A percentile compares a stretch with the other conserved stretches of the same genome.
phyloP scores from a whole-genome alignment of 2,329 filamentous ascomycete genomes.

The Aspergillus sp. region DNA sequence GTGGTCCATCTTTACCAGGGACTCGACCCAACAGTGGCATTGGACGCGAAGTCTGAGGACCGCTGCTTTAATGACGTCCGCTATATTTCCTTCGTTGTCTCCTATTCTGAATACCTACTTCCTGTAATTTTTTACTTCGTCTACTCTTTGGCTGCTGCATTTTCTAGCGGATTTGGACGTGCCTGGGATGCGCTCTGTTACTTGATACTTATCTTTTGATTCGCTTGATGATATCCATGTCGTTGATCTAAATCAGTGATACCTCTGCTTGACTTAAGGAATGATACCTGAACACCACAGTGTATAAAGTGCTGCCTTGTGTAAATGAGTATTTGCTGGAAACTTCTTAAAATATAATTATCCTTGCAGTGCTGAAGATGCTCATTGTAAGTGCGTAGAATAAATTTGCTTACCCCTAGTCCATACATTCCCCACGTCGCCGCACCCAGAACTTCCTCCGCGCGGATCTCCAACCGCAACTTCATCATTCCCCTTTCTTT shows the following conservation, averaged over 20 bases:
- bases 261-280: constrained; percentile 10
- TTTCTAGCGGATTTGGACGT: not conserved
- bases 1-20: constrained; percentile 28
- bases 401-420: not conserved
- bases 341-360: too few species aligned
- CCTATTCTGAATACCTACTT: constrained; percentile 16
- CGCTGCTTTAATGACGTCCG: too few species aligned
- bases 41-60: constrained; percentile 5
- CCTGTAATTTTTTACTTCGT: constrained; percentile 17
- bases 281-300: not conserved
- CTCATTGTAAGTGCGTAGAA: not conserved
- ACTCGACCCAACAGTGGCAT: constrained; percentile 35
- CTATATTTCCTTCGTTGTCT: constrained; percentile 11
- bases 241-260: constrained; percentile 16
- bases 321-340: too few species aligned
- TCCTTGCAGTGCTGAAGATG: too few species aligned
- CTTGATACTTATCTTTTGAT: constrained; percentile 3
- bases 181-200: not conserved
- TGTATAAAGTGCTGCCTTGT: not conserved
- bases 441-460: constrained; percentile 2
- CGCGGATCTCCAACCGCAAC: constrained; percentile 5
- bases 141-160: constrained; percentile 7
- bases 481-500: constrained; percentile 5
- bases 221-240: constrained; percentile 18
- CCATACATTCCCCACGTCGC: constrained; percentile 6